Percentiles rank a stretch among this genome's conserved stretches.
phyloP scores from a whole-genome alignment of 2,329 filamentous ascomycete genomes.

The Helminthosporium solani region DNA sequence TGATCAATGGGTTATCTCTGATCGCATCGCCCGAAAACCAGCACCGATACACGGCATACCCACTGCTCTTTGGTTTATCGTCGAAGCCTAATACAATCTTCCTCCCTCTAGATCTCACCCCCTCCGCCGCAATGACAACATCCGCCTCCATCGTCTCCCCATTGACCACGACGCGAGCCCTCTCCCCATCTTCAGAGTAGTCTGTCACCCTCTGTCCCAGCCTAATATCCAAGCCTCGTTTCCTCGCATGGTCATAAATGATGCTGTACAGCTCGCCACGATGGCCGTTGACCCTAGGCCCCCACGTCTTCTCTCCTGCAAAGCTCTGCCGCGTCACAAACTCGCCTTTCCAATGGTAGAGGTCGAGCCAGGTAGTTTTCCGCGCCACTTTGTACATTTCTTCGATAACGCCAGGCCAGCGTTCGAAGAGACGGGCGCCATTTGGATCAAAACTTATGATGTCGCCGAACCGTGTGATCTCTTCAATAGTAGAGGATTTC shows the following conservation, averaged over 20 bases:
- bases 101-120: slow-evolving; percentile 54
- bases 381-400: slow-evolving; percentile 55
- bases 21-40: slow-evolving; percentile 40
- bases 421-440: slow-evolving; percentile 59
- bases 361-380: slow-evolving; percentile 57
- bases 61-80: slow-evolving; percentile 54
- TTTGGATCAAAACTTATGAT: slow-evolving; percentile 65
- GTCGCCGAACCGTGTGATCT: slow-evolving; percentile 60
- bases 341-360: slow-evolving; percentile 62
- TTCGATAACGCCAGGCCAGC: slow-evolving; percentile 50
- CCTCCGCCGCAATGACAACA: slow-evolving; percentile 55
- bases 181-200: slow-evolving; percentile 56
- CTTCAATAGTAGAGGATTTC: slow-evolving; percentile 47
- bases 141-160: slow-evolving; percentile 51
- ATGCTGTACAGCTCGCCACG: slow-evolving; percentile 60
- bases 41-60: slow-evolving; percentile 56
- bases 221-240: slow-evolving; percentile 56
- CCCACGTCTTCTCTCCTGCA: slow-evolving; percentile 38
- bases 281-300: slow-evolving; percentile 62
- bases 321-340: slow-evolving; percentile 59
- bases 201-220: slow-evolving; percentile 53
- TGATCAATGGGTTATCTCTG: slow-evolving; percentile 27
- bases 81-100: slow-evolving; percentile 55
- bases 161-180: slow-evolving; percentile 54
- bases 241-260: slow-evolving; percentile 56